phyloP scores from a whole-genome alignment of 768 basidiomycete genomes.

The Vararia minispora region DNA sequence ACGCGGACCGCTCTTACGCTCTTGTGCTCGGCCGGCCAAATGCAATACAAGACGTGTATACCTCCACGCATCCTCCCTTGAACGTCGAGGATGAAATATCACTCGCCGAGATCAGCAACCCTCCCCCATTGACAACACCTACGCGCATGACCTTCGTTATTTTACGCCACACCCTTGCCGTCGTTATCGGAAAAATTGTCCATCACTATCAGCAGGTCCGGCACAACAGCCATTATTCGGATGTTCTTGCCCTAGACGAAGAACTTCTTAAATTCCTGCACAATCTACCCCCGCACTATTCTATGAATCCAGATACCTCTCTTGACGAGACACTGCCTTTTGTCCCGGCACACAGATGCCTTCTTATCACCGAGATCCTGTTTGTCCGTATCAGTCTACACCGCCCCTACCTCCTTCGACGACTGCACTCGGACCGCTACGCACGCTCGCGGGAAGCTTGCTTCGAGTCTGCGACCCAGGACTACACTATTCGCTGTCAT shows the following conservation, averaged over 20 bases:
- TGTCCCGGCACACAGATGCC: constrained; percentile 77
- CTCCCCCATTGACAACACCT: constrained; percentile 53
- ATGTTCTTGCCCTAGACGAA: constrained; percentile 74
- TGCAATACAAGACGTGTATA: constrained; percentile 83
- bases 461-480: constrained; percentile 83
- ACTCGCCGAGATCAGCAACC: constrained; percentile 31
- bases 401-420: constrained; percentile 79
- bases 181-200: constrained; percentile 82
- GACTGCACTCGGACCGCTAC: constrained; percentile 71
- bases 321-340: constrained; percentile 56
- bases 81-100: constrained; percentile 59
- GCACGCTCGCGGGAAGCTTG: constrained; percentile 74
- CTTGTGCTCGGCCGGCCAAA: constrained; percentile 85
- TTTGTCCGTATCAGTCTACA: constrained; percentile 79
- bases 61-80: constrained; percentile 66
- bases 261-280: constrained; percentile 71
- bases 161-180: constrained; percentile 69
- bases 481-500: constrained; percentile 66
- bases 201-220: constrained; percentile 88
- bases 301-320: constrained; percentile 65
- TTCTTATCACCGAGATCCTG: constrained; percentile 81
- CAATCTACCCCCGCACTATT: constrained; percentile 68
- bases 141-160: constrained; percentile 85
- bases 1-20: constrained; percentile 88
- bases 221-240: constrained; percentile 67